Evolutionary conservation across 2,329 filamentous ascomycete species (phyloP), one percentile per base, ranked within the genome.

Genomic region (Colletotrichum nymphaeae): DNA sequence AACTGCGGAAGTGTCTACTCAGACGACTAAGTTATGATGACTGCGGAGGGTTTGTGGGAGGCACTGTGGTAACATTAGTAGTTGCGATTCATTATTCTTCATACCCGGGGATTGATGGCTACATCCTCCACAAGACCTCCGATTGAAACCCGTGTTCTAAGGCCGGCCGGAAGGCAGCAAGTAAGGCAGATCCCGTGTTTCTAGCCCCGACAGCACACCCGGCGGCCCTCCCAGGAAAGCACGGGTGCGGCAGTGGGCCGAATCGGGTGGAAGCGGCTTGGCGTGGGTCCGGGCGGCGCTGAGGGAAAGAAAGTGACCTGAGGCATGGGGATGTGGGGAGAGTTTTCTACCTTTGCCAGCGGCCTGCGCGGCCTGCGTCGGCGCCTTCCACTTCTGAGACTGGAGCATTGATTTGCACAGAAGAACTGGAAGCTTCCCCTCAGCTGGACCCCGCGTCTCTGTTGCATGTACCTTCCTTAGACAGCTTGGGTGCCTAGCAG

Each of bases 401-500:
- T 72, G 64, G 69, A 68, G 57, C 63, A 57, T 64, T 64, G 30
- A 30, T 55, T 55, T 64, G 62, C 24, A 55, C 52, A 24, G 52
- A 55, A 55, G 52, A 55, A 26, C 32, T 46, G 56, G 57, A 72
- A 64, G 70, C 66, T 63, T 68, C 70, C 66, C 67, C 67, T 73
- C 67, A 59, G 26, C 55, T 69, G 53, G 62, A 73, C 71, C 67
- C 70, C 67, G 60, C 70, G 63, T 24, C 46, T 65, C 22, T 32
- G 70, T 72, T 72, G 26, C 59, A 72, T 69, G 65, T 69, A 62
- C 69, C 59, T 69, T 64, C 70, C 66, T 53, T 63, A 68, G 69
- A 69, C 58, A 72, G 65, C 69, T 49, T 63, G 52, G 46, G 70
- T 56, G 35, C 65, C 58, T 59, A 28, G 24, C 52, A 55, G 63